Percentiles rank a stretch among this genome's conserved stretches.
Conservation (phyloP, 345 rosid genomes). For the Corchorus olitorius region DNA sequence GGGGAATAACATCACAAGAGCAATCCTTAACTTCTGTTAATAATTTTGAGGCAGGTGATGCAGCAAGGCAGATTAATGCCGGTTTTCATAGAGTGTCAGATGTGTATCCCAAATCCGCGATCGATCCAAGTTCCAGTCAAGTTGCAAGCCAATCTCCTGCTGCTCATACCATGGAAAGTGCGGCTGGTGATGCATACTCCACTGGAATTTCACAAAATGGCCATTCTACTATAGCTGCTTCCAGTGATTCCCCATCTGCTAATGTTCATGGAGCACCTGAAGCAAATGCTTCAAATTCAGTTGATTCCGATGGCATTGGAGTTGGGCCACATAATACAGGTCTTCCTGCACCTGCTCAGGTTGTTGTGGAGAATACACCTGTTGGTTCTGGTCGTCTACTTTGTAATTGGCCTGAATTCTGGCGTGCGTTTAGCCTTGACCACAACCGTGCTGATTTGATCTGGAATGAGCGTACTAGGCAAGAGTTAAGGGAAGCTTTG, state of each 20-base stretch:
- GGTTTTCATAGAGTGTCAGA: constrained; percentile 51
- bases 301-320: constrained; percentile 48
- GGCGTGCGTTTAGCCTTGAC: constrained; percentile 98
- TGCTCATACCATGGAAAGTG: constrained; percentile 50
- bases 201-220: constrained; percentile 57
- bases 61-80: constrained; percentile 45
- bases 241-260: constrained; percentile 41
- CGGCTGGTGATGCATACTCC: constrained; percentile 40
- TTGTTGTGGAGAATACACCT: constrained; percentile 86
- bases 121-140: constrained; percentile 54
- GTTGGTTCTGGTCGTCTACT: constrained; percentile 96
- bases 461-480: constrained; percentile 99
- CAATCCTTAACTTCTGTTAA: constrained; percentile 46
- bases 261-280: constrained; percentile 50
- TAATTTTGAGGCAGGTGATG: constrained; percentile 60
- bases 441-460: constrained; percentile 99
- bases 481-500: constrained; percentile 95
- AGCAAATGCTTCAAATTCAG: constrained; percentile 45
- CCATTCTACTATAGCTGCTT: constrained; percentile 36
- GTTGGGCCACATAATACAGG: constrained; percentile 52
- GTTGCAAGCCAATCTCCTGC: constrained; percentile 36
- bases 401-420: constrained; percentile 94
- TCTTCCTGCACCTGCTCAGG: constrained; percentile 97
- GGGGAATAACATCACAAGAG: constrained; percentile 66
- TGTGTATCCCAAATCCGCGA: constrained; percentile 45